Percentiles rank a stretch among this genome's conserved stretches.
Conservation (phyloP, 768 basidiomycete genomes). For the Rhodosporidiobolus odoratus region DNA sequence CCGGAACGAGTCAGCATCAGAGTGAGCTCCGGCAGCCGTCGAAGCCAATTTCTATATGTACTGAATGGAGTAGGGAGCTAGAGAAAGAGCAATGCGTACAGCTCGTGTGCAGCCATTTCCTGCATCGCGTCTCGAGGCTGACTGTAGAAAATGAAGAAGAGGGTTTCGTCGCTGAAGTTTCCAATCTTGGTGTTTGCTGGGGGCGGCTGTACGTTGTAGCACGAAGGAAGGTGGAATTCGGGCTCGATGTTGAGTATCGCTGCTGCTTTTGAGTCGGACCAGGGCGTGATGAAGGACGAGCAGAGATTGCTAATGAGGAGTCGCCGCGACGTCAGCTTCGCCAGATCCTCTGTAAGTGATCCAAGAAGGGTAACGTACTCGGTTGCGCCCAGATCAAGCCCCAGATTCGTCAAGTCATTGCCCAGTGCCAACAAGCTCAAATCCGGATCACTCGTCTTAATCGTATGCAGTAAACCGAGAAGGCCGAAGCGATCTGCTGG, state of each 20-base stretch:
- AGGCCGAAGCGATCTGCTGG: conserved; percentile 96
- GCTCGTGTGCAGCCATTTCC: conserved; percentile 88
- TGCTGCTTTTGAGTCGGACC: conserved; percentile 72
- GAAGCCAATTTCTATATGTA: too few relatives aligned
- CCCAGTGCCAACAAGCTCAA: conserved; percentile 76
- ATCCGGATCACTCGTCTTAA: conserved; percentile 75
- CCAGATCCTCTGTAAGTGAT: too few relatives aligned
- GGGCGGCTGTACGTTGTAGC: conserved; percentile 87
- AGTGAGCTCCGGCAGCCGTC: too few relatives aligned
- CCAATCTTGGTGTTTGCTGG: conserved; percentile 73
- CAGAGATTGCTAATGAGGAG: conserved; percentile 36
- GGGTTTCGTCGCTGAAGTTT: conserved; percentile 87
- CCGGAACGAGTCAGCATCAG: background rate
- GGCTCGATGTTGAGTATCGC: conserved; percentile 82
- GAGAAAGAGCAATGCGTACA: conserved; percentile 57
- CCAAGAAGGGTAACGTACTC: conserved; percentile 61
- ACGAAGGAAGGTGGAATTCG: conserved; percentile 80
- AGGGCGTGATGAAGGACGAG: conserved; percentile 87
- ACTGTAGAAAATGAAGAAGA: conserved; percentile 98
- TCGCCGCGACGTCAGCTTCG: too few relatives aligned
- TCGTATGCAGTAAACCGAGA: conserved; percentile 73
- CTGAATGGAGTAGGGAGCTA: background rate
- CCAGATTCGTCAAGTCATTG: conserved; percentile 84
- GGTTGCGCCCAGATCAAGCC: conserved; percentile 75
- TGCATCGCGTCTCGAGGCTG: conserved; percentile 85